Evolutionary conservation across 2,329 filamentous ascomycete species (phyloP), one percentile per base, ranked within the genome.

Genomic region (Aspergillus eucalypticola): DNA sequence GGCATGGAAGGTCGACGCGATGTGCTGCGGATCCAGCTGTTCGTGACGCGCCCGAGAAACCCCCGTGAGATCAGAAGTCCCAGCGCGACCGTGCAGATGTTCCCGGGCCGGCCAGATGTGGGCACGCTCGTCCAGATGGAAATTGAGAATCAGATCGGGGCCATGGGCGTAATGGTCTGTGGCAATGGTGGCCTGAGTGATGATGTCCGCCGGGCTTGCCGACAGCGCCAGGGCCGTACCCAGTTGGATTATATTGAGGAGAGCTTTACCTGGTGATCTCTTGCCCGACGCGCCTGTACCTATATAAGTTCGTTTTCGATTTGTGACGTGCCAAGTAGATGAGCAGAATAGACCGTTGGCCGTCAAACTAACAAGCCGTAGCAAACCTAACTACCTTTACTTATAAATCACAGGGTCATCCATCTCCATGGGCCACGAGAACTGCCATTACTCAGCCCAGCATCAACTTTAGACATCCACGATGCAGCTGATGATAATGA

Each of bases 61-160:
- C 87, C 89, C 15, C 89, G 88, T 72, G 90, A 96, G 71, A 90
- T 96, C 54, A 83, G 88, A 67, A 91, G 87, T 49, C 87, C 89
- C 3, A 91, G 88, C 58, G 83, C 85, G 2, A 94, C 90, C 3
- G 92, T 98, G 58, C 91, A 93, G 77, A 95, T 98, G 89, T 92
- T 91, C 75, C 90, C 92, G 1, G 94, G 95, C 2, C 87, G 93
- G 65, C 94, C 94, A 8, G 92, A 96, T 71, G 85, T 96, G 49
- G 84, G 87, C 19, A 86, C 89, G 0, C 79, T 98, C 15, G 80
- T 98, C 50, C 83, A 87, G 63, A 89, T 90, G 77, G 94, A 97
- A 79, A 88, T 93, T n/a, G 84, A 88, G 69, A 86, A 90, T 68
- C 91, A 95, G 74, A 81, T 91, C 57, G 95, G 95, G 7, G 92